Conservation (phyloP, 177 flowering plant genomes). For the Vitis hybrid region DNA sequence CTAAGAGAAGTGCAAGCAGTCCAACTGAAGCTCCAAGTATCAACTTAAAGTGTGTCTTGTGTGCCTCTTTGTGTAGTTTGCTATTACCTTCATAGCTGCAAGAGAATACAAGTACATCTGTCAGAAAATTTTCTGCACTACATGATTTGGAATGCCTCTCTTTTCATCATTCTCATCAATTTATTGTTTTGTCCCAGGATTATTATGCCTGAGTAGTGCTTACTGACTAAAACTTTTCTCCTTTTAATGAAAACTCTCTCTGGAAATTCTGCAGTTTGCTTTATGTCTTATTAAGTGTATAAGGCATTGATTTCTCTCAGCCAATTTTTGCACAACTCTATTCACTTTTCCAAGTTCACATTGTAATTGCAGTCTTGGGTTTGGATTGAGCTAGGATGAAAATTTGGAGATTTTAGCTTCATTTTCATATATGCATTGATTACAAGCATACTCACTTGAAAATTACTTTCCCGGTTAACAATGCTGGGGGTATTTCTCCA, state of each 20-base stretch:
- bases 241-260: neutral
- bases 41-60: conserved; percentile 40
- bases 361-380: neutral
- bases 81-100: conserved; percentile 73
- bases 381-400: neutral
- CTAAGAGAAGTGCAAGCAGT: conserved; percentile 38
- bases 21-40: conserved; percentile 53
- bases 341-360: neutral
- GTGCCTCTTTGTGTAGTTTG: conserved; percentile 37
- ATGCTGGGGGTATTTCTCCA: conserved; percentile 61
- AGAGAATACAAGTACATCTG: conserved; percentile 5
- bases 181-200: neutral
- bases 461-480: conserved; percentile 47
- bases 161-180: neutral
- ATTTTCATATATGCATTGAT: neutral
- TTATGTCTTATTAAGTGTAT: too few relatives aligned
- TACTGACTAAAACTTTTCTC: neutral
- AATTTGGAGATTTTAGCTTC: neutral
- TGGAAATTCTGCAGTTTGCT: too few relatives aligned
- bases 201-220: neutral
- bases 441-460: conserved; percentile 60
- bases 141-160: neutral
- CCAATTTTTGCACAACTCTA: too few relatives aligned
- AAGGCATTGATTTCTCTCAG: too few relatives aligned
- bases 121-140: neutral